These are phyloP conservation scores for Aspergillus pseudonomiae DNA, from an alignment of 2,329 filamentous ascomycete genomes.

Conservation along the genomic window DNA sequence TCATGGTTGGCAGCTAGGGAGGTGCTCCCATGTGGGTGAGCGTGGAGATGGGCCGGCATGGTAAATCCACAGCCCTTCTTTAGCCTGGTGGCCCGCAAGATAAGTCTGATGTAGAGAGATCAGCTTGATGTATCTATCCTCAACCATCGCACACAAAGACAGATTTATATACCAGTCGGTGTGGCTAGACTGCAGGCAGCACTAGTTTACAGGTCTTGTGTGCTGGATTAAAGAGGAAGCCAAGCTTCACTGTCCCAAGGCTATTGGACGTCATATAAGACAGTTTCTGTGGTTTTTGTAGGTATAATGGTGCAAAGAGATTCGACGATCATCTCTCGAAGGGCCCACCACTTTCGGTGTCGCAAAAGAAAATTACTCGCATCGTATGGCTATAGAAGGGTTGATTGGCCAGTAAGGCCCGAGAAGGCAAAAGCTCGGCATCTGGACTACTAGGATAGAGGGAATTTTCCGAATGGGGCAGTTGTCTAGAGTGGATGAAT, in stretches of 20 bases:
- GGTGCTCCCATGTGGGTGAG: constrained; percentile 24
- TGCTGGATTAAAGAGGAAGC: constrained; percentile 23
- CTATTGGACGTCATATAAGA: constrained; percentile 1
- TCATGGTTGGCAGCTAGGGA: constrained; percentile 26
- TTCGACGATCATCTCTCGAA: neutral
- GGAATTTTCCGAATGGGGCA: constrained; percentile 23
- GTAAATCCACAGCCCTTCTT: constrained; percentile 3
- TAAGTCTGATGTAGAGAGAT: neutral
- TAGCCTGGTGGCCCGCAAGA: neutral
- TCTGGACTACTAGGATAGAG: neutral
- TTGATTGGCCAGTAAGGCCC: neutral
- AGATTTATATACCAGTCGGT: neutral
- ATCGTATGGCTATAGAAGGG: neutral
- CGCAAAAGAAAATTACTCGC: neutral
- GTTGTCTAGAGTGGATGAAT: constrained; percentile 17
- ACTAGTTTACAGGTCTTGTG: neutral
- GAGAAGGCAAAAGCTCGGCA: neutral
- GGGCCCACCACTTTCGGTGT: neutral
- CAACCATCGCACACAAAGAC: neutral
- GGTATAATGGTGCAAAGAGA: neutral
- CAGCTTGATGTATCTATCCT: neutral
- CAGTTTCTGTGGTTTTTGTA: neutral
- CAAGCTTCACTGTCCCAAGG: constrained; percentile 16
- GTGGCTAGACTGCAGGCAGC: neutral
- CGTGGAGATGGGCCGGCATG: constrained; percentile 34